These are phyloP conservation scores for Podila minutissima DNA, from an alignment of 192 early-diverging fungal genomes.

Conservation along the genomic window DNA sequence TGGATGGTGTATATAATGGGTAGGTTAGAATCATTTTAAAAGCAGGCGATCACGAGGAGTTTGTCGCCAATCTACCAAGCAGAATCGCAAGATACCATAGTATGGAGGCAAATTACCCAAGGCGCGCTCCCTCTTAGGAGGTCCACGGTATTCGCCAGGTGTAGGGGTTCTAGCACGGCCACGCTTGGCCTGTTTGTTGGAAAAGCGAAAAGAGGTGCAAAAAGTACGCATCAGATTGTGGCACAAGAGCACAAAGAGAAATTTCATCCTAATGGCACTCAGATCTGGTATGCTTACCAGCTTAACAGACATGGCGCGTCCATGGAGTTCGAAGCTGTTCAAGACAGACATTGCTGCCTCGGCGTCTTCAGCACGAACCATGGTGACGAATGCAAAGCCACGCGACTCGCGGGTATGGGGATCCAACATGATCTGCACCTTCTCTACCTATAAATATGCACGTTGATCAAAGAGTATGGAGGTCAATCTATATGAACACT, in stretches of 20 bases:
- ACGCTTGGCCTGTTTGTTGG: conserved; percentile 68
- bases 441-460: conserved; percentile 55
- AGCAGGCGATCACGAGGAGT: conserved; percentile 31
- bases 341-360: conserved; percentile 73
- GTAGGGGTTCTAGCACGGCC: conserved; percentile 77
- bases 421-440: conserved; percentile 74
- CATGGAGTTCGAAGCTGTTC: conserved; percentile 79
- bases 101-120: conserved; percentile 39
- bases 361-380: conserved; percentile 71
- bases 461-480: neutral
- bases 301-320: conserved; percentile 86
- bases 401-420: conserved; percentile 83
- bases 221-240: neutral
- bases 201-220: neutral
- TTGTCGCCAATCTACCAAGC: conserved; percentile 11
- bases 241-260: no score
- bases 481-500: no score
- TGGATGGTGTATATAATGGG: neutral
- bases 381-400: conserved; percentile 91
- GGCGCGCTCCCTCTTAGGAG: conserved; percentile 67
- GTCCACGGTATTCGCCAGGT: conserved; percentile 82
- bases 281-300: conserved; percentile 48
- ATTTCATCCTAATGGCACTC: no score
- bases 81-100: conserved; percentile 22
- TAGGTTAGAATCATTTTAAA: neutral